Evolutionary conservation across 306 rosid genomes (phyloP).

Genomic region (Malus sylvestris): DNA sequence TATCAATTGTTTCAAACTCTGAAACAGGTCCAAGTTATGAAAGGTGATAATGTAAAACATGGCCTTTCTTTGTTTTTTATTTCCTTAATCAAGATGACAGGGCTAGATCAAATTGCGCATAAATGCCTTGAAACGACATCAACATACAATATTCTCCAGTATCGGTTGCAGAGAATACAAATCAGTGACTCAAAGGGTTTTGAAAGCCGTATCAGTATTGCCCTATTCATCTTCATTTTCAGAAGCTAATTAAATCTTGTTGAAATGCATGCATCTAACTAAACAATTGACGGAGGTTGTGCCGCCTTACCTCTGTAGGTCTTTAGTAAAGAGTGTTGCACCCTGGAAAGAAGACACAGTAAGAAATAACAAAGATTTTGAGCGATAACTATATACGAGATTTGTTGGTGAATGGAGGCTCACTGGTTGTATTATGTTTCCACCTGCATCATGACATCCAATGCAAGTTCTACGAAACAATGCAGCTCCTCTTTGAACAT

Average conservation of each 20-base stretch:
- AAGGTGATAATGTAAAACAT: neutral
- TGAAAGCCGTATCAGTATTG: neutral
- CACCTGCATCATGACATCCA: conserved; percentile 85
- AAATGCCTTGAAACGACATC: neutral
- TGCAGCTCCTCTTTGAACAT: conserved; percentile 64
- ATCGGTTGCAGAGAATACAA: neutral
- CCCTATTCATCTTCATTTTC: neutral
- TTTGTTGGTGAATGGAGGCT: conserved; percentile 15
- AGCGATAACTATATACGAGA: neutral
- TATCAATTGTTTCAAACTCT: neutral
- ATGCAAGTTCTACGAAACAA: conserved; percentile 71
- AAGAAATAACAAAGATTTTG: conserved; percentile 1
- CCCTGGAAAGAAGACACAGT: conserved; percentile 37
- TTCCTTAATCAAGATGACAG: neutral
- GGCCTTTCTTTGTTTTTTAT: neutral
- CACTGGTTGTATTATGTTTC: conserved; percentile 87
- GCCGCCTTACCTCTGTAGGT: conserved; percentile 67
- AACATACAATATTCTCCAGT: neutral
- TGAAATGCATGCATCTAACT: neutral
- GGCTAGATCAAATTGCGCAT: neutral
- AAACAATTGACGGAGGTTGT: neutral
- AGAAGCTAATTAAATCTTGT: neutral
- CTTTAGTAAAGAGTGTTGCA: conserved; percentile 64
- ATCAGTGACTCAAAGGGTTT: neutral
- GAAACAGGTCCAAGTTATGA: neutral